Conservation (phyloP, 257 asterid genomes). For the Fraxinus quadrangulata region DNA sequence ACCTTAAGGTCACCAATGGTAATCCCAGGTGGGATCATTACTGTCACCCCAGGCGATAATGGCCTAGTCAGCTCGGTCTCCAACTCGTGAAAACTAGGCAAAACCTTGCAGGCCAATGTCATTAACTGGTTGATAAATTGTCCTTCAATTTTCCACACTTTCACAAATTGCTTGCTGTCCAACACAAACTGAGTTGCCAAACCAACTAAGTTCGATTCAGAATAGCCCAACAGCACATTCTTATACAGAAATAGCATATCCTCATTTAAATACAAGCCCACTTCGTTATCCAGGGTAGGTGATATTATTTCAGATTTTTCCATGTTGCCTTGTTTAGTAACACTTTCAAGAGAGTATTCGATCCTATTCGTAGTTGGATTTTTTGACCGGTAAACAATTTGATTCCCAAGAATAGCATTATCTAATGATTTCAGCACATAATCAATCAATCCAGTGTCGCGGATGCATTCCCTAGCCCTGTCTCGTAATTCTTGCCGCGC, state of each 20-base stretch:
- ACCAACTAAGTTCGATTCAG: conserved; percentile 28
- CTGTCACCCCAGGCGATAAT: conserved; percentile 68
- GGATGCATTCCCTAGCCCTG: conserved; percentile 28
- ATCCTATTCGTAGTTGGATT: conserved; percentile 33
- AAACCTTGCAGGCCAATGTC: conserved; percentile 54
- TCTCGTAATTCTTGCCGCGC: conserved; percentile 39
- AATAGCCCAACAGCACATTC: conserved; percentile 45
- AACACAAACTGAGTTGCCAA: conserved; percentile 38
- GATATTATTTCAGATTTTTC: conserved; percentile 29
- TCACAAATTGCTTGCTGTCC: conserved; percentile 52
- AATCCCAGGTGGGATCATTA: conserved; percentile 48
- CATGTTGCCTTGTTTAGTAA: conserved; percentile 14
- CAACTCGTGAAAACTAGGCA: conserved; percentile 80
- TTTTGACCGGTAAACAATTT: conserved; percentile 27
- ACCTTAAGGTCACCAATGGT: conserved; percentile 55
- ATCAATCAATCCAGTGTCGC: conserved; percentile 36
- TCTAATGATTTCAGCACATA: conserved; percentile 35
- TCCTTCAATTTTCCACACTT: conserved; percentile 45
- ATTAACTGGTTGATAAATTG: conserved; percentile 27
- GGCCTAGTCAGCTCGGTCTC: conserved; percentile 53
- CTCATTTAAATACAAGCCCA: conserved; percentile 30
- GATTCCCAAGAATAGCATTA: conserved; percentile 28
- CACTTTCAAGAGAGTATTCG: conserved; percentile 28
- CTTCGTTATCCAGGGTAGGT: conserved; percentile 2
- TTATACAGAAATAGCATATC: conserved; percentile 55